Conservation (phyloP, 441 rosid species). For the Jatropha multifida region DNA sequence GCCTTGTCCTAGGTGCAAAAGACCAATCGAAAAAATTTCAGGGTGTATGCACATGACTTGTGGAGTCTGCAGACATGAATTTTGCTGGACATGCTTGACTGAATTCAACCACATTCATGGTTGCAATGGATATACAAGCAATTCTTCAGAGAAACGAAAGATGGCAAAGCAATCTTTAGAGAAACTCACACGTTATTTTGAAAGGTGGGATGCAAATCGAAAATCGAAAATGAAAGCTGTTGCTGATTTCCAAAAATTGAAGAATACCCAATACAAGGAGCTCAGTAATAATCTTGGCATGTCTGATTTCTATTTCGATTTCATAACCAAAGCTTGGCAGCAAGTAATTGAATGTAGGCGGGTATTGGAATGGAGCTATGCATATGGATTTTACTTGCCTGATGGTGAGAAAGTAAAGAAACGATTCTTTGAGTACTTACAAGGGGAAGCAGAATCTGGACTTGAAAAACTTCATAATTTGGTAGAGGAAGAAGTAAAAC, state of each 20-base stretch:
- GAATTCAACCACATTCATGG: not conserved
- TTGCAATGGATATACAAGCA: slow-evolving; percentile 13
- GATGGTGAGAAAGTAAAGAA: slow-evolving; percentile 32
- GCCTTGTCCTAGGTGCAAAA: slow-evolving; percentile 76
- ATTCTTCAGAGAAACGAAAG: slow-evolving; percentile 34
- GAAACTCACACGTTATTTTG: slow-evolving; percentile 67
- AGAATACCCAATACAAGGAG: slow-evolving; percentile 37
- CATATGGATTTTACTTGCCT: slow-evolving; percentile 62
- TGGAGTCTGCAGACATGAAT: slow-evolving; percentile 46
- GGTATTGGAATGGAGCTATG: slow-evolving; percentile 73
- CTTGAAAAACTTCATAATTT: slow-evolving; percentile 44
- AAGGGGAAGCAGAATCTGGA: slow-evolving; percentile 45
- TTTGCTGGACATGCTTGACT: slow-evolving; percentile 65
- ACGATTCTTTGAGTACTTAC: slow-evolving; percentile 43
- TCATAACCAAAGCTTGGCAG: slow-evolving; percentile 64
- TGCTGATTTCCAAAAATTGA: slow-evolving; percentile 38
- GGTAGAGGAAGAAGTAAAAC: slow-evolving; percentile 33
- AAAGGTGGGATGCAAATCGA: slow-evolving; percentile 71
- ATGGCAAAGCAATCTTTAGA: slow-evolving; percentile 54
- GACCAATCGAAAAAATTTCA: slow-evolving; percentile 69
- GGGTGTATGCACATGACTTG: slow-evolving; percentile 79
- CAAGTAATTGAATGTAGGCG: slow-evolving; percentile 77
- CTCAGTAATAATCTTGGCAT: slow-evolving; percentile 41
- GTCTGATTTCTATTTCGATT: slow-evolving; percentile 47
- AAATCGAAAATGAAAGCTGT: slow-evolving; percentile 48